Conservation (phyloP, 192 early-diverging fungal genomes). For the Backusella westeae region DNA sequence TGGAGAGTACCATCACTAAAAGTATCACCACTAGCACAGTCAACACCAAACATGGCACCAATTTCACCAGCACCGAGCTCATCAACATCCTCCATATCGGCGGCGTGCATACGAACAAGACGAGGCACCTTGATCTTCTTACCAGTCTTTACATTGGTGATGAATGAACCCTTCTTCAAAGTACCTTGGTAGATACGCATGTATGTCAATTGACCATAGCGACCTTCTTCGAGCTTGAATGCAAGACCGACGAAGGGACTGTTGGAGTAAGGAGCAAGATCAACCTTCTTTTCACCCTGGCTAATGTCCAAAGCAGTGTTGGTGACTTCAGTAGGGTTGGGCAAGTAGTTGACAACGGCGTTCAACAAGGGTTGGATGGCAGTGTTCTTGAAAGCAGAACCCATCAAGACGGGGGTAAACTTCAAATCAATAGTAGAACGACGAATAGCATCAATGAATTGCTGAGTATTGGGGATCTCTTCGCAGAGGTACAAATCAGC, state of each 20-base stretch:
- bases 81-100: slow-evolving; percentile 97
- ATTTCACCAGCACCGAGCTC: slow-evolving; percentile 93
- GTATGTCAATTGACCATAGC: slow-evolving; percentile 96
- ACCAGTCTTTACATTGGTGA: slow-evolving; percentile 85
- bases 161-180: slow-evolving; percentile 82
- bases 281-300: slow-evolving; percentile 58
- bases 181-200: slow-evolving; percentile 95
- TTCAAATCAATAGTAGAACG: slow-evolving; percentile 74
- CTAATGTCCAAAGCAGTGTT: slow-evolving; percentile 73
- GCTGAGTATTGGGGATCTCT: slow-evolving; percentile 62
- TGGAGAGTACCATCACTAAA: slow-evolving; percentile 86
- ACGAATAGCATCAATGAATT: slow-evolving; percentile 73
- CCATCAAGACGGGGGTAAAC: slow-evolving; percentile 85
- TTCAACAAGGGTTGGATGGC: slow-evolving; percentile 76
- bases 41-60: slow-evolving; percentile 96
- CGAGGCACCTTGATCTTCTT: slow-evolving; percentile 96
- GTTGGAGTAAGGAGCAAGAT: slow-evolving; percentile 60
- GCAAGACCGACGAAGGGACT: slow-evolving; percentile 83
- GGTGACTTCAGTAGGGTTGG: slow-evolving; percentile 67
- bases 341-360: slow-evolving; percentile 69
- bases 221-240: slow-evolving; percentile 91
- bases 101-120: slow-evolving; percentile 97
- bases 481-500: slow-evolving; percentile 82
- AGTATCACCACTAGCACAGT: slow-evolving; percentile 95
- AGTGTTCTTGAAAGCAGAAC: slow-evolving; percentile 85